Evolutionary conservation across 139 green algal species (phyloP), one percentile per base, ranked within the genome.

Genomic region (Zygnema circumcarinatum): DNA sequence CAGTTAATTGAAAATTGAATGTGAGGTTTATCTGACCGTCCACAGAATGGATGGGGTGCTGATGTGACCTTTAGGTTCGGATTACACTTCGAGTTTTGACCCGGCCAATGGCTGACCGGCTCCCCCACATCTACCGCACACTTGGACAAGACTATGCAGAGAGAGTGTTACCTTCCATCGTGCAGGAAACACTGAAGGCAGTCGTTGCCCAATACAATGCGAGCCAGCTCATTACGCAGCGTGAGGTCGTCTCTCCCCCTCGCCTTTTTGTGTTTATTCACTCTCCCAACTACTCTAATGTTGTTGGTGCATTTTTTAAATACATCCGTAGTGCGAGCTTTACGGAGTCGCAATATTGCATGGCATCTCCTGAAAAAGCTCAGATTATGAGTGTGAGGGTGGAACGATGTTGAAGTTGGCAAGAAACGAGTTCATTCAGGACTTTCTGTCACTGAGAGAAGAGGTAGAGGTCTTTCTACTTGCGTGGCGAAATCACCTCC

Each of bases 141-240:
- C 93, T 99, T 25, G 95, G 96, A 0, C 95, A 93, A 35, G 95
- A 98, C 87, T 98, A 96, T 81, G 96, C 95, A 1, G 95, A 99
- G 93, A 92, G 97, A 1, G 97, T 99, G 76, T 93, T 99, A 82
- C 97, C 97, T 11, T 98, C 94, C 79, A 99, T 99, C 89, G 98
- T 99, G 67, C 96, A 98, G 93, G 96, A 98, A 90, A 98, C 96
- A 0, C 87, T 98, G 38, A 98, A 98, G 91, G 95, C 91, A 29
- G 97, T 99, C n/a, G 96, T 99, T 47, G 97, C 97, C 36, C 96
- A 98, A 87, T 99, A 99, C 93, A 99, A 99, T 92, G 97, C 97
- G 47, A 95, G 89, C 74, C 96, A 99, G 93, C 94, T 99, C 88
- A 93, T 99, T 40, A 99, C 97, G 0, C 95, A 97, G 95, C 94